Evolutionary conservation across 2,329 filamentous ascomycete species (phyloP), one percentile per base, ranked within the genome.

Genomic region (Gaeumannomyces sp.): DNA sequence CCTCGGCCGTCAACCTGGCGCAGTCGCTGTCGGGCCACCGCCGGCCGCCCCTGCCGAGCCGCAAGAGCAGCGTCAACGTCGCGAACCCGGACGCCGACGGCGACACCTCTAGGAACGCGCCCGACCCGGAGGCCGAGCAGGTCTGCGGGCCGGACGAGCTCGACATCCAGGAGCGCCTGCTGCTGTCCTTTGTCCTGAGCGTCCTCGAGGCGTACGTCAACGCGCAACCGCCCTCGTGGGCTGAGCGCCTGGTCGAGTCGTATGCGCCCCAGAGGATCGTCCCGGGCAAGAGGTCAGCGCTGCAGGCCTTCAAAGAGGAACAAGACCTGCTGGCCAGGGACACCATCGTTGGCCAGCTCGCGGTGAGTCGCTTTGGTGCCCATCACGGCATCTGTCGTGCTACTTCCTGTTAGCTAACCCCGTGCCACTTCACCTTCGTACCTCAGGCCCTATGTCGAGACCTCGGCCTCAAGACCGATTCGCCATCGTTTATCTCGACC

Each of bases 141-240:
- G 72, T 78, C 53, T 80, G 82, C 60, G 80, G 81, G 50, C 90
- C 93, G 73, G 78, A 78, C 2, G 83, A 81, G 11, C 90, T 93
- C 73, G 78, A 78, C 2, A 78, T 93, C 67, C 85, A 89, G 71
- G 80, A 80, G 50, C 85, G 83, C 65, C 78, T 94, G 22, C 76
- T 94, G 29, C 88, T 92, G 71, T 87, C 88, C 1, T 93, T 95
- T 73, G 81, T 92, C n/a, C 92, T 89, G 0, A 90, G 91, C 72
- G 78, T 93, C 25, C 76, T 93, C 14, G 90, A 93, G 72, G 84
- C 89, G 60, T 94, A 92, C 69, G 82, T 91, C 67, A 86, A 87
- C 68, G 78, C 76, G 8, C 83, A 87, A 68, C 78, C 79, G 29
- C 74, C 89, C 73, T 82, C 84, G 60, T 89, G 86, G 87, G 82